Evolutionary conservation across 257 asterid species (phyloP).

Genomic region (Ballota nigra): DNA sequence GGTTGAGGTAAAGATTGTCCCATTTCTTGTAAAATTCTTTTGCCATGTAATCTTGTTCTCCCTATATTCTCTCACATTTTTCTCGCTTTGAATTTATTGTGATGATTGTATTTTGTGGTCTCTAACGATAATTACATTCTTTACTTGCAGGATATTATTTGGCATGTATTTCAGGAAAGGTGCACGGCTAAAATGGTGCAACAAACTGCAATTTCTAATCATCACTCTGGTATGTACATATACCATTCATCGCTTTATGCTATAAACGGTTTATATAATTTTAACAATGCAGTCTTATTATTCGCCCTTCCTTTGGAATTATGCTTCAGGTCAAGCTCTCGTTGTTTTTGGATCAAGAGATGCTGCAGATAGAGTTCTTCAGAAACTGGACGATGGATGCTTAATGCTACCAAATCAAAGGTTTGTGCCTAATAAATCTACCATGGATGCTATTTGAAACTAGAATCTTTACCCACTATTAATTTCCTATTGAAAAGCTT

Average conservation of each 20-base stretch:
- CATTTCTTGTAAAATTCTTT: constrained; percentile 6
- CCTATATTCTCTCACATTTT: background rate
- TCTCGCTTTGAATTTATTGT: background rate
- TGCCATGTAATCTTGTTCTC: background rate
- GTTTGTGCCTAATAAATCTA: constrained; percentile 36
- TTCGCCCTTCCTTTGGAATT: constrained; percentile 17
- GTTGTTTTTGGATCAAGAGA: constrained; percentile 56
- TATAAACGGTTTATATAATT: background rate
- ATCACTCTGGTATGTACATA: constrained; percentile 55
- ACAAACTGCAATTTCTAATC: constrained; percentile 57
- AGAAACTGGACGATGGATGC: constrained; percentile 55
- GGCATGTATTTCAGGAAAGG: constrained; percentile 51
- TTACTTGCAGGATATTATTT: constrained; percentile 69
- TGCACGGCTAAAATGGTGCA: constrained; percentile 68
- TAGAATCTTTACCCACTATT: background rate
- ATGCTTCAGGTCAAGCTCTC: constrained; percentile 75
- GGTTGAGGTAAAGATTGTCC: constrained; percentile 58
- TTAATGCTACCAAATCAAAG: constrained; percentile 64
- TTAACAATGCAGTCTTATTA: background rate
- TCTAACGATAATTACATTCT: constrained; percentile 10
- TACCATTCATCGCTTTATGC: background rate
- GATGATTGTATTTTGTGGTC: constrained; percentile 1
- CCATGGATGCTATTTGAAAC: background rate
- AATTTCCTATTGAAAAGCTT: background rate
- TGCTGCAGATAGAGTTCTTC: constrained; percentile 48